These are phyloP conservation scores for Alternaria alternata DNA, from an alignment of 2,329 filamentous ascomycete species.

Conservation along the genomic window DNA sequence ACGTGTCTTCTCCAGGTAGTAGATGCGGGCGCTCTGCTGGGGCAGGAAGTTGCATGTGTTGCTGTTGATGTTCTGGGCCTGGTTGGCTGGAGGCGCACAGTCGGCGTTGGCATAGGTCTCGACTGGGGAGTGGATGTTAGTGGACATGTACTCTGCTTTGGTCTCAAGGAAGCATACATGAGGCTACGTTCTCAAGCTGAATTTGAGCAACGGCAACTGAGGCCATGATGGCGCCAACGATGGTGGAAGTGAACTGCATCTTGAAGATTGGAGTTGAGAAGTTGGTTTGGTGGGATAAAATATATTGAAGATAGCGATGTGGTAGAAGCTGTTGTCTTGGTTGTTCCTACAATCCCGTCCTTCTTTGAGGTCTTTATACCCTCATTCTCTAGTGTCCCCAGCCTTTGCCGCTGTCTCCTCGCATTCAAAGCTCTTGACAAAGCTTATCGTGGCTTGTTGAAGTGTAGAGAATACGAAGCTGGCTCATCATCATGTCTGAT, in stretches of 20 bases:
- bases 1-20: slow-evolving; percentile 11
- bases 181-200: slow-evolving; percentile 10
- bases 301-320: not conserved
- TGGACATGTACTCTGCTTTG: not conserved
- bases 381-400: not conserved
- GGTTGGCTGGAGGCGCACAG: slow-evolving; percentile 1
- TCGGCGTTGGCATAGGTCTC: slow-evolving; percentile 4
- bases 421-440: not conserved
- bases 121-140: not conserved
- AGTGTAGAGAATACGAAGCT: slow-evolving; percentile 6
- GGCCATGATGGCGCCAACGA: slow-evolving; percentile 13
- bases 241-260: slow-evolving; percentile 13
- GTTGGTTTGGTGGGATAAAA: not conserved
- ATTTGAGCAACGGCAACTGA: slow-evolving; percentile 9
- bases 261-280: not conserved
- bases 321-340: not conserved
- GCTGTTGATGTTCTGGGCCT: slow-evolving; percentile 15
- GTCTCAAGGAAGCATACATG: not conserved
- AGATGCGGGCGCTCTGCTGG: slow-evolving; percentile 6
- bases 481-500: not conserved
- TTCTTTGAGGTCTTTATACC: slow-evolving; percentile 5
- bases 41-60: slow-evolving; percentile 9
- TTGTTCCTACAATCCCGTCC: not conserved
- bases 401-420: not conserved
- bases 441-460: slow-evolving; percentile 1